phyloP scores from a whole-genome alignment of 805 yeast genomes.

The Nakazawaea wickerhamii region DNA sequence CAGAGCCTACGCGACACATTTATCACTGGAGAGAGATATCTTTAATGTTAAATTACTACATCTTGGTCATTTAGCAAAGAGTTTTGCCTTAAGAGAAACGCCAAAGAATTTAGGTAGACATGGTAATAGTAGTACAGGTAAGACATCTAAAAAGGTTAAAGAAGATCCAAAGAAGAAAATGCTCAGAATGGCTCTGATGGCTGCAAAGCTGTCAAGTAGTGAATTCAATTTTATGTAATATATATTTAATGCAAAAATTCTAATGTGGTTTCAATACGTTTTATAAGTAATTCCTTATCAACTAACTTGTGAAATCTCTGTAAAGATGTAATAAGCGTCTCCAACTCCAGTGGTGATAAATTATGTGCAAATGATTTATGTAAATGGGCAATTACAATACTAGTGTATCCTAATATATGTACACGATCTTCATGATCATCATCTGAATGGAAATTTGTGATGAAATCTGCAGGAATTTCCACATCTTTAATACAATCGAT shows the following conservation, averaged over 20 bases:
- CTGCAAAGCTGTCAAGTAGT: constrained; percentile 54
- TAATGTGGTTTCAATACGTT: not conserved
- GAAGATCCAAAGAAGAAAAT: constrained; percentile 69
- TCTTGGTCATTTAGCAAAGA: constrained; percentile 92
- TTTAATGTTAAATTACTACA: constrained; percentile 83
- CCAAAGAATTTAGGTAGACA: constrained; percentile 71
- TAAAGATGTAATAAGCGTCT: not conserved
- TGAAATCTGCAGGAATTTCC: not conserved
- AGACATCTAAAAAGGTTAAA: constrained; percentile 39
- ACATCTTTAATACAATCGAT: no score
- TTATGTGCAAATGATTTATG: not conserved
- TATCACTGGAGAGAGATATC: constrained; percentile 67
- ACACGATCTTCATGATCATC: not conserved
- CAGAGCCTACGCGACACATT: constrained; percentile 94
- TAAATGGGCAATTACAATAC: constrained; percentile 17
- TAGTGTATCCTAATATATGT: constrained; percentile 16
- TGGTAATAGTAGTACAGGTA: constrained; percentile 27
- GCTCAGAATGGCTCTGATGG: constrained; percentile 69
- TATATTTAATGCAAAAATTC: not conserved
- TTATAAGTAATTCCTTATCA: not conserved
- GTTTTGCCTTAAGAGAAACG: constrained; percentile 91
- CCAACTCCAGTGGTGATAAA: not conserved
- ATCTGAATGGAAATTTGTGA: not conserved
- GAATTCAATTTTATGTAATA: constrained; percentile 61
- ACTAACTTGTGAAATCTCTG: not conserved